A percentile compares a stretch with the other conserved stretches of the same genome.
Conservation (phyloP, 2,329 filamentous ascomycete species). For the Clarireedia monteithiana region DNA sequence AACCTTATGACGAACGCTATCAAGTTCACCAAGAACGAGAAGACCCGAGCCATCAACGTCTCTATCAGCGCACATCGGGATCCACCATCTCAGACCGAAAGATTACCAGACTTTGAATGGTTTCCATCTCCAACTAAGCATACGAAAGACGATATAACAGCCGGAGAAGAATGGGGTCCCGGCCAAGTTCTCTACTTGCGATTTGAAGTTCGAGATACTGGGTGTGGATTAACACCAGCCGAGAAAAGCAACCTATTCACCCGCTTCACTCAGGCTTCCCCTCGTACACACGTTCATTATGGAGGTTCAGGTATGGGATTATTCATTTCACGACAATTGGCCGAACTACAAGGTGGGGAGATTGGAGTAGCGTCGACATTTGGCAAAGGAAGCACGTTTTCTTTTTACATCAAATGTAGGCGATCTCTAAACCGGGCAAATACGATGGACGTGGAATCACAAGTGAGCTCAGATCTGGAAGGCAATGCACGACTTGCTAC, state of each 20-base stretch:
- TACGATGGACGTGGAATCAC: slow-evolving; percentile 1
- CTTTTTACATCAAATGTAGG: slow-evolving; percentile 52
- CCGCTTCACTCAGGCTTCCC: slow-evolving; percentile 66
- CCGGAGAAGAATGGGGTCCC: slow-evolving; percentile 50
- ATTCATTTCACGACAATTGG: slow-evolving; percentile 72
- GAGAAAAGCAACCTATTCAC: slow-evolving; percentile 72
- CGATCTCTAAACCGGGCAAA: slow-evolving; percentile 28
- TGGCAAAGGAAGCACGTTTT: slow-evolving; percentile 65
- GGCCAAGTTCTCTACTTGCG: slow-evolving; percentile 66
- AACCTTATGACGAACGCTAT: slow-evolving; percentile 77
- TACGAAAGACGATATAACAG: slow-evolving; percentile 17
- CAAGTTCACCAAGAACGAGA: slow-evolving; percentile 68
- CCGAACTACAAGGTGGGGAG: slow-evolving; percentile 72
- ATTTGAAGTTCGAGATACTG: slow-evolving; percentile 69
- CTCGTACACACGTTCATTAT: slow-evolving; percentile 74
- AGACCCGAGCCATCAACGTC: slow-evolving; percentile 43
- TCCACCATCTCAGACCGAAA: slow-evolving; percentile 41
- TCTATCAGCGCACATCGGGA: slow-evolving; percentile 25
- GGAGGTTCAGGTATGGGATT: slow-evolving; percentile 72
- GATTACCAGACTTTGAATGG: slow-evolving; percentile 24
- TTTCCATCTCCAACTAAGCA: slow-evolving; percentile 28
- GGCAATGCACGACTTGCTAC: slow-evolving; percentile 10
- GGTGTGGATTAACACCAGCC: slow-evolving; percentile 61
- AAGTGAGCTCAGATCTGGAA: background rate
- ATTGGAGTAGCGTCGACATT: slow-evolving; percentile 65